phyloP scores from a whole-genome alignment of 345 rosid species.

The Luvunga scandens region DNA sequence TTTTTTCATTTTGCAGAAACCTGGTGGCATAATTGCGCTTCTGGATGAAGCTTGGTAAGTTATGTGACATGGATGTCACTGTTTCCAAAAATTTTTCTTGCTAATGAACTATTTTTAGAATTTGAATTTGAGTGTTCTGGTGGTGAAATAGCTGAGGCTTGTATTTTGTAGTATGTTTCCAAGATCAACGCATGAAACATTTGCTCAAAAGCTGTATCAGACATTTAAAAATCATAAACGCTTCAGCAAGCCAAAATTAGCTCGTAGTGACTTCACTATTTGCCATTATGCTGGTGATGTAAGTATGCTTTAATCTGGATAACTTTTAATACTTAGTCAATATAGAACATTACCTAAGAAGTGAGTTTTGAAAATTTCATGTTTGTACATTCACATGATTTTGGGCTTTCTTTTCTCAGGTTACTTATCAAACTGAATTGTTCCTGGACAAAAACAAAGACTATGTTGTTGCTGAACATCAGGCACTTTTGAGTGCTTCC shows the following conservation, averaged over 20 bases:
- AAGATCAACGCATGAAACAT: conserved; percentile 96
- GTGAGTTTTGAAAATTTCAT: background rate
- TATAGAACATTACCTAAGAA: conserved; percentile 12
- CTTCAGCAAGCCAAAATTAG: conserved; percentile 89
- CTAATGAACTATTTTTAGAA: background rate
- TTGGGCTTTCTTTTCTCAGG: conserved; percentile 45
- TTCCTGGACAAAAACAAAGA: conserved; percentile 99
- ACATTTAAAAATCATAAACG: conserved; percentile 92
- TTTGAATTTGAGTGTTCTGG: conserved; percentile 7
- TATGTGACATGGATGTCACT: background rate
- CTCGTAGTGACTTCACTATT: conserved; percentile 96
- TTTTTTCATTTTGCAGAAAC: conserved; percentile 67
- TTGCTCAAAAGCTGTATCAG: conserved; percentile 97
- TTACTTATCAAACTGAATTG: conserved; percentile 90
- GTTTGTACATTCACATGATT: background rate
- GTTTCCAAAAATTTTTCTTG: conserved; percentile 3
- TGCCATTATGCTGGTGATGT: conserved; percentile 99
- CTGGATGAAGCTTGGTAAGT: conserved; percentile 99
- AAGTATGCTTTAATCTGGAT: conserved; percentile 30
- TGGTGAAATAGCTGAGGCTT: conserved; percentile 24
- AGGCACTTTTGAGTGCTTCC: conserved; percentile 83
- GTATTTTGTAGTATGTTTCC: conserved; percentile 84
- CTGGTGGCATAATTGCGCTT: conserved; percentile 99
- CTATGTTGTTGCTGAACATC: conserved; percentile 98
- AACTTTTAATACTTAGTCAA: conserved; percentile 12